phyloP scores from a whole-genome alignment of 75 land plant species.

The Picea sitchensis region DNA sequence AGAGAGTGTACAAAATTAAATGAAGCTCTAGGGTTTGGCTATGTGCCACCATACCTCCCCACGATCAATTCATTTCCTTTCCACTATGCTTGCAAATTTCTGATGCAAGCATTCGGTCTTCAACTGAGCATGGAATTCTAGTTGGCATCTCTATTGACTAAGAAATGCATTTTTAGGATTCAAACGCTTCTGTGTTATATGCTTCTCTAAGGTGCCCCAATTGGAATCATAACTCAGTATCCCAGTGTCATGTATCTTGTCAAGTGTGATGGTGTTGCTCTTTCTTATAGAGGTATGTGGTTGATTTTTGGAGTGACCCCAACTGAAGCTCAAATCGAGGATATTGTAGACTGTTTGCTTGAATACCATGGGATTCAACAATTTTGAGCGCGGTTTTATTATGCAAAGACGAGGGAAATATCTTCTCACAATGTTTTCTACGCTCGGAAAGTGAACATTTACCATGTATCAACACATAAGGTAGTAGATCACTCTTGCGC shows the following conservation, averaged over 20 bases:
- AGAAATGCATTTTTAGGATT: slow-evolving; percentile 80
- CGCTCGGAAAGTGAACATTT: too few relatives aligned
- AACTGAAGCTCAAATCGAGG: slow-evolving; percentile 76
- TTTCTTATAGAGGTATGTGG: slow-evolving; percentile 66
- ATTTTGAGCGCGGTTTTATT: slow-evolving; percentile 95
- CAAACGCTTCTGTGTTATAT: slow-evolving; percentile 95
- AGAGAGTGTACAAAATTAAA: background rate
- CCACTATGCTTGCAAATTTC: slow-evolving; percentile 88
- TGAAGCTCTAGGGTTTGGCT: slow-evolving; percentile 87
- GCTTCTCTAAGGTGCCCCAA: slow-evolving; percentile 89
- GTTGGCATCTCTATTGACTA: slow-evolving; percentile 63
- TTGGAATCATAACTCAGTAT: slow-evolving; percentile 90
- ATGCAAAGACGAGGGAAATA: too few relatives aligned
- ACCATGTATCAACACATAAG: too few relatives aligned
- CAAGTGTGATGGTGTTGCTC: slow-evolving; percentile 93
- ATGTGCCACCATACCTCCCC: slow-evolving; percentile 94
- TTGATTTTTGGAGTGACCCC: slow-evolving; percentile 83
- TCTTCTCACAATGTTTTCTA: too few relatives aligned
- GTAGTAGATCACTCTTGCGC: too few relatives aligned
- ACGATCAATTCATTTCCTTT: slow-evolving; percentile 75
- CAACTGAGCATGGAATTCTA: slow-evolving; percentile 97
- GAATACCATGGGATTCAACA: slow-evolving; percentile 78
- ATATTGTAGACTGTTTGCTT: slow-evolving; percentile 84
- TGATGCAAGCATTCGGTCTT: slow-evolving; percentile 96
- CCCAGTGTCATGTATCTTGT: slow-evolving; percentile 96